Evolutionary conservation across 768 basidiomycete species (phyloP).

Genomic region (Boletus sp.): DNA sequence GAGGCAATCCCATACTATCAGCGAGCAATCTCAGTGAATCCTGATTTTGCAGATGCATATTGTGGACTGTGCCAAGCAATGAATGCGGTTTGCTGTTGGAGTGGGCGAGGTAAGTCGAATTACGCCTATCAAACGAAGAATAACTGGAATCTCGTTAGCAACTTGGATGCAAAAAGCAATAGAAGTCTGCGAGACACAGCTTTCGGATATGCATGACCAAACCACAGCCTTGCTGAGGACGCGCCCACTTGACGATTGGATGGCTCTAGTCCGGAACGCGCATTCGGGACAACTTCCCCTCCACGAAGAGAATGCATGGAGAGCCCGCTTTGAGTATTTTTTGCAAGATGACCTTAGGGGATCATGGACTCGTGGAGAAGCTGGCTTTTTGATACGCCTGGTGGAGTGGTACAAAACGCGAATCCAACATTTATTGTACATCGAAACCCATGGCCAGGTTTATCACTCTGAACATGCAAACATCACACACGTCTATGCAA

Average conservation of each 20-base stretch:
- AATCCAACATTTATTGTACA: constrained; percentile 44
- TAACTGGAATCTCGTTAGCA: constrained; percentile 13
- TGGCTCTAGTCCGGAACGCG: constrained; percentile 33
- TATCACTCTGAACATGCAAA: constrained; percentile 16
- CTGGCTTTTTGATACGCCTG: constrained; percentile 44
- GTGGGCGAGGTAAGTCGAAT: constrained; percentile 33
- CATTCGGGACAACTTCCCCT: constrained; percentile 23
- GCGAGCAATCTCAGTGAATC: constrained; percentile 42
- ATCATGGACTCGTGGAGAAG: constrained; percentile 34
- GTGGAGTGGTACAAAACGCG: constrained; percentile 43
- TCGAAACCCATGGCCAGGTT: constrained; percentile 35
- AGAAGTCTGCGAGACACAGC: constrained; percentile 37
- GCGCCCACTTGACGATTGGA: constrained; percentile 36
- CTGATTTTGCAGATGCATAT: constrained; percentile 45
- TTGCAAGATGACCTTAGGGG: constrained; percentile 20
- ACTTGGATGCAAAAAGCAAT: constrained; percentile 40
- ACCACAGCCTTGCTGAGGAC: constrained; percentile 30
- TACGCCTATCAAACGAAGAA: neutral
- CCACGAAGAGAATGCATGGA: constrained; percentile 33
- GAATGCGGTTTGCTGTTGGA: constrained; percentile 48
- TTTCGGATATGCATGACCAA: constrained; percentile 32
- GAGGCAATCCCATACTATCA: constrained; percentile 48
- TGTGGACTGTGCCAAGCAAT: constrained; percentile 48
- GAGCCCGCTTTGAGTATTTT: constrained; percentile 30
- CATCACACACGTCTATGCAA: constrained; percentile 6